Evolutionary conservation across 495 filamentous ascomycete species (phyloP), one percentile per base, ranked within the genome.

Genomic region (Talaromyces wortmannii): DNA sequence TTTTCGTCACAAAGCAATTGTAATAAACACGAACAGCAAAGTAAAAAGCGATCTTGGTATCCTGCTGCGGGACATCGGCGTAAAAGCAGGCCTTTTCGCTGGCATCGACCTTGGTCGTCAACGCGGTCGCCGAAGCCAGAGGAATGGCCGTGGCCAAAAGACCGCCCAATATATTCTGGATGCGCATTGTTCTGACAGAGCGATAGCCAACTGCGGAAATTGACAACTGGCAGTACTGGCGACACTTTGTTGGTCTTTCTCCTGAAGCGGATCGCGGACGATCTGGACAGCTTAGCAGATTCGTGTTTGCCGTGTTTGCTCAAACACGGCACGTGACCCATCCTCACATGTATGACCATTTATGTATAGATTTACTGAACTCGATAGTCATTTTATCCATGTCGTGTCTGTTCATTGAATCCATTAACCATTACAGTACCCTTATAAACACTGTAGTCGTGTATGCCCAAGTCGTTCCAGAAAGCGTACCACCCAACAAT

Each of bases 21-120:
- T 16, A 49, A 43, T n/a, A 15, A 48, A 6, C n/a, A 72, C 90
- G 61, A 72, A 98, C 94, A 52, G 95, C 95, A 71, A 97, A 99
- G 74, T 99, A 99, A 65, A 99, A 99, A 15, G 95, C 95, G 50
- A 97, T 78, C 80, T 97, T 97, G 54, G 86, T 82, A 61, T 88
- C 88, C 56, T 54, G 32, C 51, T 74, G 63, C 50, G 94, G 82
- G 36, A 91, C 85, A 55, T 80, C 74, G 36, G 88, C 80, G 75
- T 86, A 96, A 81, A 99, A 99, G 77, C 95, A 99, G 59, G 92
- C 88, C 69, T 87, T 88, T 79, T 97, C 95, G 72, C 96, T 89
- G 45, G 95, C 84, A 31, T 76, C 72, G 30, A 99, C 83, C 72
- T 92, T 89, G 78, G 97, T 97, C 12, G 95, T 97, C 63, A 99